A percentile compares a stretch with the other conserved stretches of the same genome.
Conservation (phyloP, 2,329 filamentous ascomycete genomes). For the Tolypocladium paradoxum region DNA sequence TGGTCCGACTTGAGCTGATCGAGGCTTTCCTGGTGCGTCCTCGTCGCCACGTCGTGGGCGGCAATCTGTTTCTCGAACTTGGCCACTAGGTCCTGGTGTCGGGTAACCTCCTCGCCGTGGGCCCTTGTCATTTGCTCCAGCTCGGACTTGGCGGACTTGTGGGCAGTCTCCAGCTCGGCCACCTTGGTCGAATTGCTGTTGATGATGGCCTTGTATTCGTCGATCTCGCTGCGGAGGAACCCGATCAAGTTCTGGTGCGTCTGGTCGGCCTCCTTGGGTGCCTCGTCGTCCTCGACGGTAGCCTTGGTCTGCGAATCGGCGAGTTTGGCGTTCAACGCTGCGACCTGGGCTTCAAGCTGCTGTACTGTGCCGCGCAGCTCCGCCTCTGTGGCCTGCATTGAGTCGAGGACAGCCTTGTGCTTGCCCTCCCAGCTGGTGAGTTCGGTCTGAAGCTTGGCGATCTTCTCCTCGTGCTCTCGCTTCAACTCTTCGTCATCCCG, state of each 20-base stretch:
- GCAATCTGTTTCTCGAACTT: constrained; percentile 48
- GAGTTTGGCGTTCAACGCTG: constrained; percentile 41
- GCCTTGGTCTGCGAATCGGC: constrained; percentile 30
- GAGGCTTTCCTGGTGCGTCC: constrained; percentile 41
- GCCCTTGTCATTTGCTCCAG: constrained; percentile 55
- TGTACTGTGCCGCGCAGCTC: constrained; percentile 61
- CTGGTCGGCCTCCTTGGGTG: constrained; percentile 32
- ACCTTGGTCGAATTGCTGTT: constrained; percentile 58
- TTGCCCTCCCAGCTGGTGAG: constrained; percentile 65
- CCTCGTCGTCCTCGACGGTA: constrained; percentile 27
- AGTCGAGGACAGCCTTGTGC: constrained; percentile 59
- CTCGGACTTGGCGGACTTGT: constrained; percentile 54
- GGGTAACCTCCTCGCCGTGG: constrained; percentile 41
- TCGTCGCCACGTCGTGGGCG: constrained; percentile 47
- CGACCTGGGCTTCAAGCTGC: constrained; percentile 55
- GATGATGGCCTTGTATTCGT: constrained; percentile 69
- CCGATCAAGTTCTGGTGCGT: constrained; percentile 50
- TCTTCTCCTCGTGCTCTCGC: constrained; percentile 40
- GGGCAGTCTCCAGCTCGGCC: constrained; percentile 61
- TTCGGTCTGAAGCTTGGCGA: constrained; percentile 59
- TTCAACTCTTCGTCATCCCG: constrained; percentile 19
- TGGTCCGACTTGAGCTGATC: constrained; percentile 39
- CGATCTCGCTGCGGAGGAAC: constrained; percentile 61
- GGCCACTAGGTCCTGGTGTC: constrained; percentile 35
- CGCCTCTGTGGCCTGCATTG: constrained; percentile 61